phyloP scores from a whole-genome alignment of 163 green algal genomes.

The Volvox carteri region DNA sequence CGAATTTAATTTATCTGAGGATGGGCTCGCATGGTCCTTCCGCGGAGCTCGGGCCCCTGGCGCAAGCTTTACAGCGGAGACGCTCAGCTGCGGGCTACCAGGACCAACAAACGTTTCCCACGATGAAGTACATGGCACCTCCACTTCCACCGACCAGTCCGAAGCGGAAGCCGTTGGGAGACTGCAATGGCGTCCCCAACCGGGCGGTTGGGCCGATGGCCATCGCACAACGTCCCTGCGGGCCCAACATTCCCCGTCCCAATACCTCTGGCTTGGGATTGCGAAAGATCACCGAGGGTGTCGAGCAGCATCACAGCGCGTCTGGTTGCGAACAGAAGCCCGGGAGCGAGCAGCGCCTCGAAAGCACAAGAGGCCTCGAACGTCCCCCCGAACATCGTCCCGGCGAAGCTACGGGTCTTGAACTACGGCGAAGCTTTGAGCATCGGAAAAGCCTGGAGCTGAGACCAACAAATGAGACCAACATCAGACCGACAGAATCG shows the following conservation, averaged over 20 bases:
- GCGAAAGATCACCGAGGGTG: neutral
- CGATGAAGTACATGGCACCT: neutral
- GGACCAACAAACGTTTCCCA: neutral
- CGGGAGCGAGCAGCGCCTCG: neutral
- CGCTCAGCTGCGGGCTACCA: neutral
- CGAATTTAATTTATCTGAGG: too few relatives aligned
- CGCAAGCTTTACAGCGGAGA: neutral
- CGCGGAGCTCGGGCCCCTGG: conserved; percentile 1
- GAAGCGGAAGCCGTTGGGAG: neutral
- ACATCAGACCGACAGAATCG: too few relatives aligned
- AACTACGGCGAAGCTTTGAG: neutral
- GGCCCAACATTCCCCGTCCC: neutral
- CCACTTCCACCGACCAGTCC: neutral
- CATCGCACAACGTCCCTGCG: neutral
- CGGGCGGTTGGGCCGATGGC: neutral
- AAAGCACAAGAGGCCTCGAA: neutral
- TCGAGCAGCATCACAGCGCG: neutral
- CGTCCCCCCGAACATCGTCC: neutral
- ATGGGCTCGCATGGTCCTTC: neutral
- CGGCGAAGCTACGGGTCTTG: neutral
- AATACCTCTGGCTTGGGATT: neutral
- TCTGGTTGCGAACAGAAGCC: neutral
- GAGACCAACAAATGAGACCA: neutral
- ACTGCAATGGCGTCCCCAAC: neutral
- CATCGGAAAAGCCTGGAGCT: too few relatives aligned